phyloP scores from a whole-genome alignment of 2,329 filamentous ascomycete genomes.

The Knufia petricola region DNA sequence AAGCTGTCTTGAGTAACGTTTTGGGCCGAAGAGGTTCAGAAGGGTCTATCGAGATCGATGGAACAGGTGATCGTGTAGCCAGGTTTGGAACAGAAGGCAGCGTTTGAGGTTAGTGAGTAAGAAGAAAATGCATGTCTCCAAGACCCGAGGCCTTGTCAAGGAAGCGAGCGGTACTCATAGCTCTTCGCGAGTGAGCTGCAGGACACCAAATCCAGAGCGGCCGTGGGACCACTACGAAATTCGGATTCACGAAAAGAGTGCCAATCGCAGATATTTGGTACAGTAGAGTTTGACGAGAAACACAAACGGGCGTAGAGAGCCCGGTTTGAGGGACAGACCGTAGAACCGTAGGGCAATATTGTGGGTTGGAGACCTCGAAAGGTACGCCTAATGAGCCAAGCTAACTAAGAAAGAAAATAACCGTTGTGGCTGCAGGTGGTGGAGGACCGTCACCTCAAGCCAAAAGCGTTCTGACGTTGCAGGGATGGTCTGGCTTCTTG shows the following conservation, averaged over 20 bases:
- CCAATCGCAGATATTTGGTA: background rate
- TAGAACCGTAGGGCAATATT: too few species aligned
- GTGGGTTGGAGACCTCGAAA: background rate
- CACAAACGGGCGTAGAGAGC: background rate
- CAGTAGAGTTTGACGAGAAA: background rate
- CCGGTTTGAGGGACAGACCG: background rate
- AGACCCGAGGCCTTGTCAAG: background rate
- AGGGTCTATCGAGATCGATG: background rate
- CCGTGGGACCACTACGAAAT: conserved; percentile 5
- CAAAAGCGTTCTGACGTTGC: too few species aligned
- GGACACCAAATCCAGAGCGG: background rate
- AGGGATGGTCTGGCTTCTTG: too few species aligned
- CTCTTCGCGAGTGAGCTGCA: background rate
- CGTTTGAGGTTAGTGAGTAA: background rate
- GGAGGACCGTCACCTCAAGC: too few species aligned
- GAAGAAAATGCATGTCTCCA: background rate
- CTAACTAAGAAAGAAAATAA: background rate
- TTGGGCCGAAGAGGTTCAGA: background rate
- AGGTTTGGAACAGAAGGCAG: background rate
- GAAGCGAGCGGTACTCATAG: background rate
- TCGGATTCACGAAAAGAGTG: background rate
- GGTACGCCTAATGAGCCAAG: background rate
- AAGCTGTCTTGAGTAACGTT: conserved; percentile 3
- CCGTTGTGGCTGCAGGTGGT: background rate
- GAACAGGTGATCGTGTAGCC: background rate